Evolutionary conservation across 495 filamentous ascomycete species (phyloP), one percentile per base, ranked within the genome.

Genomic region (Daldinia bambusicola): DNA sequence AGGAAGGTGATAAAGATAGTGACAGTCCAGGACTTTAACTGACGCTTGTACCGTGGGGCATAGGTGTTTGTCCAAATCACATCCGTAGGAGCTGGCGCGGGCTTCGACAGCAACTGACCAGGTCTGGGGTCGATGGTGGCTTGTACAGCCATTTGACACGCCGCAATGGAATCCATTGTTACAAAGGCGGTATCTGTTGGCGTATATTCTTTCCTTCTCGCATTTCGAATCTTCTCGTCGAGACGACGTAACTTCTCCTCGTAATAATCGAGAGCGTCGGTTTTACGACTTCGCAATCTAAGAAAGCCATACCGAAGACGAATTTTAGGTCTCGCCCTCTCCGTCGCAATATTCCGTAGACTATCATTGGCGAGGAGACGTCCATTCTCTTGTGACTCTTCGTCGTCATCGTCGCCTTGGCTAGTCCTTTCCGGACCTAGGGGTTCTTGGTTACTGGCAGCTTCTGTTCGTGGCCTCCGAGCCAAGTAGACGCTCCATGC

Each of bases 51-150:
- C 6, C 91, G 89, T 7, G 95, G 86, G n/a, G 93, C 76, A 70
- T 98, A 99, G 0, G 93, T 98, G 72, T 98, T 98, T 57, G 84
- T 84, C 95, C 95, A 99, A 2, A 97, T 86, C 18, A 99, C 87
- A 77, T 98, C 94, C 2, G 91, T 87, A 2, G 95, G 95, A 1
- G 93, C 88, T 0, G 95, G 95, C 1, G 95, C 93, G 59, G 91
- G 88, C 34, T 92, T 92, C 12, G 93, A 93, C 18, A 94, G 81
- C n/a, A 98, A 82, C 56, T 90, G 89, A 74, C 92, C 89, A 10
- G 96, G 96, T 22, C 90, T 89, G 1, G 95, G 93, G 74, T 97
- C 94, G 31, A 99, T 86, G 4, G 94, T 89, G 0, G 96, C 93
- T 78, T 99, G 95, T 45, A 96, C 90, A 14, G 93, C 93, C 91